Base-by-base conservation (phyloP, 1,139 yeast species). In the Pichia cactophila region DNA sequence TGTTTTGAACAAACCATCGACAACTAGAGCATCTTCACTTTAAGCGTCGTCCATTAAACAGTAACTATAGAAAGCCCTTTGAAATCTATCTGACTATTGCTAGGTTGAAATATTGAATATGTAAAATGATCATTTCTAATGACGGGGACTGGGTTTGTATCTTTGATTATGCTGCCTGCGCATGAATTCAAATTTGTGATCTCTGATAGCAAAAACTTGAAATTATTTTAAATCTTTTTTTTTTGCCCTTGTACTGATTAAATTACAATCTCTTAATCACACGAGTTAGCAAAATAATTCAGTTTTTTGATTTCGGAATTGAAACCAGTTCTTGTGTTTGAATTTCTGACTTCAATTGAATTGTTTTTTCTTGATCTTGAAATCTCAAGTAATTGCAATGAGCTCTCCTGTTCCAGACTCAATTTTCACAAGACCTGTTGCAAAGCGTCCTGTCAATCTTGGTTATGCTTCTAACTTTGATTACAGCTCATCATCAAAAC, bases 321-420 rank as follows among this genome's bases (percentile, higher is more conserved):
- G 2, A 31, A 31, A 29, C 37, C 23, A 23, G 23, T 4, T 23
- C 5, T 23, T 33, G 11, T 33, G 37, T 14, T n/a, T 11, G 14
- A 33, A 33, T 8, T 35, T 17, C 16, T 16, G 23, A 9, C 5
- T 6, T 11, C 11, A 35, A n/a, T 35, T 35, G 23, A 16, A 16
- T 16, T 17, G 5, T 14, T 12, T 10, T 6, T 20, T 4, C 28
- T 43, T 23, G 17, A 8, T 8, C 14, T 20, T 16, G 14, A n/a
- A 14, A 14, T 9, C 9, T 12, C 1, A n/a, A 6, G 16, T 16
- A 16, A 23, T 35, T 10, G n/a, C n/a, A 17, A 54, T 54, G 57
- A 54, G 57, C 42, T 54, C 56, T 14, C 57, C 57, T 4, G 43
- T 47, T n/a, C 51, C 55, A 3, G 55, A 53, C 33, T 41, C 46